phyloP scores from a whole-genome alignment of 2,329 filamentous ascomycete genomes.

The Trichoderma sp. region DNA sequence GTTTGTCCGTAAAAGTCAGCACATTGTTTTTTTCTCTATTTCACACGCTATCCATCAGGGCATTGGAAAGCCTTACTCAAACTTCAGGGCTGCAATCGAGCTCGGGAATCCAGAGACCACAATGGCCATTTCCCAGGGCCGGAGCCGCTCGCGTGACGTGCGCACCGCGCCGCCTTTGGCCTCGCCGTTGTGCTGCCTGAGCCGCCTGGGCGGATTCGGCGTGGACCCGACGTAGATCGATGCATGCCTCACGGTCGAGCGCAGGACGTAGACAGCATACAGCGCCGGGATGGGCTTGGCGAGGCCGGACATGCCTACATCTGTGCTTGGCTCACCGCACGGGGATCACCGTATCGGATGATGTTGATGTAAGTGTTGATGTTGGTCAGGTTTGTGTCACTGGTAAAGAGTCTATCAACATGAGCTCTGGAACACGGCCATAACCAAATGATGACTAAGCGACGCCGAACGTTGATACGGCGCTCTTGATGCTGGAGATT shows the following conservation, averaged over 20 bases:
- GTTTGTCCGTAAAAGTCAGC: conserved; percentile 10
- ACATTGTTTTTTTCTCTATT: neutral
- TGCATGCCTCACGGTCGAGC: conserved; percentile 73
- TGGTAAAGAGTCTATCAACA: neutral
- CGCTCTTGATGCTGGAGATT: neutral
- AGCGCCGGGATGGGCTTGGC: conserved; percentile 75
- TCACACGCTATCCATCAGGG: neutral
- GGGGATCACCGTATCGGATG: no score
- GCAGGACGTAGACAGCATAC: conserved; percentile 90
- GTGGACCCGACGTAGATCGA: conserved; percentile 90
- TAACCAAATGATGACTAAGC: neutral
- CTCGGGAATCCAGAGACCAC: conserved; percentile 88
- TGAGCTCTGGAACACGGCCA: neutral
- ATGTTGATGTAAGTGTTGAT: neutral
- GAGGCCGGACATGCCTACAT: conserved; percentile 45
- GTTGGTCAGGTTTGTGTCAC: neutral
- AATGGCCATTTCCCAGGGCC: conserved; percentile 90
- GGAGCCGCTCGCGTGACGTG: conserved; percentile 67
- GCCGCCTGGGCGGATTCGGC: conserved; percentile 78
- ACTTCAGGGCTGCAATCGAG: conserved; percentile 84
- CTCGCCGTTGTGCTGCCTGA: conserved; percentile 89
- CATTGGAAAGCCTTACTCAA: conserved; percentile 68
- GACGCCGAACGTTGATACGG: neutral
- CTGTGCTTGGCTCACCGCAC: neutral
- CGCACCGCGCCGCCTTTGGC: conserved; percentile 77